Base-by-base conservation (phyloP, 805 yeast genomes). In the Myxozyma monticola region DNA sequence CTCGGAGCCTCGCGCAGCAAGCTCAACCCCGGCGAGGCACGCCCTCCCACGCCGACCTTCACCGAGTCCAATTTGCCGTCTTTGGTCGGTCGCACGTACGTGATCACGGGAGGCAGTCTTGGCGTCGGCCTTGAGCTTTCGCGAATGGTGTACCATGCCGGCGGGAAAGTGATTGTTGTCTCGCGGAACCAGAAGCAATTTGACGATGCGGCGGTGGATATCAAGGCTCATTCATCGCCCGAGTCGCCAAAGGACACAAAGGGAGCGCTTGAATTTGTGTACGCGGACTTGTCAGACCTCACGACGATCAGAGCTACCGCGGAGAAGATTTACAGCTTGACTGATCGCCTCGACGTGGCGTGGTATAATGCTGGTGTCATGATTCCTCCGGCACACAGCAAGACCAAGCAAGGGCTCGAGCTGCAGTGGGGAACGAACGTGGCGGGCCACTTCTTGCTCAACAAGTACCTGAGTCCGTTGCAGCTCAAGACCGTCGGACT, bases 321-420 rank as follows among this genome's bases (percentile, higher is more conserved):
- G 10, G 60, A 60, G 4, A 51, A 62, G 37, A 54, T 73, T 26
- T 36, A 61, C 9, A 30, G 45, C 4, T 47, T 56, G 15, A 65
- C 68, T 20, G 52, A 57, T 3, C 54, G 61, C 4, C 50, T 75
- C 29, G 68, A 75, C 45, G 64, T 70, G 1, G 63, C 71, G 17
- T 62, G 73, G 15, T 69, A 71, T 54, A 75, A 75, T 18, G 42
- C 42, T n/a, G 42, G 42, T 7, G 21, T 37, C 42, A 37, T 37
- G 42, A 14, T 21, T 21, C 52, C 47, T 15, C 52, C 52, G 15
- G 15, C 12, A 3, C 37, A 34, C 1, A 25, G 69, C 10, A 47
- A 43, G 29, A 68, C 79, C 3, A 51, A 61, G n/a, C 80, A 77
- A 60, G 78, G 76, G 2, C 67, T 64, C 45, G 80, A 77, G 45